Conservation (phyloP, 345 rosid genomes). For the Bretschneidera sinensis region DNA sequence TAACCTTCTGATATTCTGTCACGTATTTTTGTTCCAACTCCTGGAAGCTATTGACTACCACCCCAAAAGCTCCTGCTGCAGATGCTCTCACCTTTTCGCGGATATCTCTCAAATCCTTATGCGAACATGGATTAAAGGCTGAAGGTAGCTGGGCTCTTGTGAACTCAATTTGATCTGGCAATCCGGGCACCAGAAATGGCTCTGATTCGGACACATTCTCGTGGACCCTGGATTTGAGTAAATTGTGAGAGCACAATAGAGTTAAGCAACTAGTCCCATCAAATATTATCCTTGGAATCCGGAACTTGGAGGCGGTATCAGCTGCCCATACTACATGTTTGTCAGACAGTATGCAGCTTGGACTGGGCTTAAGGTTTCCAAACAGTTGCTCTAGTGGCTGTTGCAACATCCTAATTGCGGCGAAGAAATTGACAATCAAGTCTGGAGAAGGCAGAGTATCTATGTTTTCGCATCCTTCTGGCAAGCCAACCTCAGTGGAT, state of each 20-base stretch:
- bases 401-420: constrained; percentile 22
- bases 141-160: constrained; percentile 31
- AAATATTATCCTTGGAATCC: constrained; percentile 44
- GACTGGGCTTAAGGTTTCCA: constrained; percentile 25
- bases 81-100: too few species aligned
- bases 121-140: too few species aligned
- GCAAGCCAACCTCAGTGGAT: constrained; percentile 24
- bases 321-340: constrained; percentile 28
- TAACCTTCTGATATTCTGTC: constrained; percentile 26
- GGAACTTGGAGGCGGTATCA: constrained; percentile 30
- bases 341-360: constrained; percentile 45
- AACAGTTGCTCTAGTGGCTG: constrained; percentile 23
- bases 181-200: constrained; percentile 20
- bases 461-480: constrained; percentile 34
- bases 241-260: constrained; percentile 21
- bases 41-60: constrained; percentile 38
- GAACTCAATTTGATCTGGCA: constrained; percentile 34
- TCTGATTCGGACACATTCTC: constrained; percentile 15
- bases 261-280: constrained; percentile 34
- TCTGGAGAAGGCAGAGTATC: constrained; percentile 27
- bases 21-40: constrained; percentile 36
- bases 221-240: constrained; percentile 12
- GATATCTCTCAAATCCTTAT: too few species aligned
- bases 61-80: constrained; percentile 36
- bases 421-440: constrained; percentile 17